A percentile compares a stretch with the other conserved stretches of the same genome.
These are phyloP conservation scores for Exophiala spinifera DNA, from an alignment of 2,329 filamentous ascomycete genomes.

Conservation along the genomic window DNA sequence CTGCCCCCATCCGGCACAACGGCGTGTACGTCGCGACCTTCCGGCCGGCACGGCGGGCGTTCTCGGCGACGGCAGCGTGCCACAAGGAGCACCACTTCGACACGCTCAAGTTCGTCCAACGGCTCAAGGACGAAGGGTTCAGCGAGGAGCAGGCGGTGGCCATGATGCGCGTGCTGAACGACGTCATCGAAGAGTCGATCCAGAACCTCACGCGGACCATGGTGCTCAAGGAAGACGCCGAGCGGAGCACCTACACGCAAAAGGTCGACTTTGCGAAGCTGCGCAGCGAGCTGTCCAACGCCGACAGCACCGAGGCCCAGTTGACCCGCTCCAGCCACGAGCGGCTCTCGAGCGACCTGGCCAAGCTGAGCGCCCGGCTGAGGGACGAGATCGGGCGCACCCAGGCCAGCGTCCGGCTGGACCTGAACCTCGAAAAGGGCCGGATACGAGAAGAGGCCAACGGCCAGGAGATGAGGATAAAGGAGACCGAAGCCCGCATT, in stretches of 20 bases:
- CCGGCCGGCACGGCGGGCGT: conserved; percentile 40
- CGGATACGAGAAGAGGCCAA: conserved; percentile 95
- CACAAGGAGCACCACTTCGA: conserved; percentile 91
- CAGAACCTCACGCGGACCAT: conserved; percentile 97
- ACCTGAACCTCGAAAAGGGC: conserved; percentile 95
- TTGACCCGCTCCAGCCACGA: conserved; percentile 88
- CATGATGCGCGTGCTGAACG: conserved; percentile 97
- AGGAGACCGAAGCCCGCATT: conserved; percentile 97
- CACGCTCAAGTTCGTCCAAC: conserved; percentile 93
- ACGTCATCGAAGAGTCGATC: conserved; percentile 97
- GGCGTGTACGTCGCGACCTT: conserved; percentile 47
- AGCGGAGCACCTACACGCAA: conserved; percentile 62
- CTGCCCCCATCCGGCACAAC: conserved; percentile 42
- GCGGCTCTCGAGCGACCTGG: conserved; percentile 87
- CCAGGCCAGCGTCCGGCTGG: conserved; percentile 85
- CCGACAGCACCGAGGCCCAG: conserved; percentile 86
- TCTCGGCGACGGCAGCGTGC: conserved; percentile 64
- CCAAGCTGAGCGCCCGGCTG: conserved; percentile 84
- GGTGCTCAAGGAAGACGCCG: conserved; percentile 81
- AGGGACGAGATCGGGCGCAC: conserved; percentile 93
- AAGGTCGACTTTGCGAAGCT: conserved; percentile 99
- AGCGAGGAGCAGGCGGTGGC: conserved; percentile 92
- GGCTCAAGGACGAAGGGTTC: conserved; percentile 85
- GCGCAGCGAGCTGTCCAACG: conserved; percentile 85
- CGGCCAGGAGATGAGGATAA: conserved; percentile 94